phyloP scores from a whole-genome alignment of 2,329 filamentous ascomycete species.

The Sarocladiaceae sp. region DNA sequence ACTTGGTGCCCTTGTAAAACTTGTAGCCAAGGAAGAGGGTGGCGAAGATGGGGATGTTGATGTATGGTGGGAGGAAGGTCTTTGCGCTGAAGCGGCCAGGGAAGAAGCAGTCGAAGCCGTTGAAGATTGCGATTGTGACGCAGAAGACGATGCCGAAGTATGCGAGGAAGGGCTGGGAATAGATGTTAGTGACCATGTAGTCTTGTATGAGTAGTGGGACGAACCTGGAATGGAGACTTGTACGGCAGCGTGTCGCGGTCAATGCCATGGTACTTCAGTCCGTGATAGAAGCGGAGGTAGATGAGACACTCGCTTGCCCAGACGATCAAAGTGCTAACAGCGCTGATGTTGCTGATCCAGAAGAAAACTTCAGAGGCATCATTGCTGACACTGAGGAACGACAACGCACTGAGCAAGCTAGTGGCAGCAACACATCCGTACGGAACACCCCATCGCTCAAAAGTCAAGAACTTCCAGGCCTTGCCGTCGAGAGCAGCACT shows the following conservation, averaged over 20 bases:
- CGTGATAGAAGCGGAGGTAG: constrained; percentile 66
- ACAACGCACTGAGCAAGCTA: constrained; percentile 57
- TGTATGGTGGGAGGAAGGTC: constrained; percentile 63
- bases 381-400: constrained; percentile 57
- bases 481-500: constrained; percentile 37
- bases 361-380: constrained; percentile 56
- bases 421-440: constrained; percentile 24
- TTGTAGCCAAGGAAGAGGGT: constrained; percentile 62
- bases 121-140: constrained; percentile 63
- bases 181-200: background rate
- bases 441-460: constrained; percentile 24
- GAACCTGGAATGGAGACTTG: constrained; percentile 40
- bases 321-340: constrained; percentile 66
- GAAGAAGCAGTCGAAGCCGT: constrained; percentile 70
- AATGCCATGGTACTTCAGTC: constrained; percentile 60
- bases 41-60: constrained; percentile 66
- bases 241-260: constrained; percentile 61
- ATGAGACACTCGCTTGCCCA: constrained; percentile 65
- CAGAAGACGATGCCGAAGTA: constrained; percentile 60
- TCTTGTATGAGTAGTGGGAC: background rate
- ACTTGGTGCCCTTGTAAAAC: constrained; percentile 55
- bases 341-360: constrained; percentile 58
- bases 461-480: constrained; percentile 35
- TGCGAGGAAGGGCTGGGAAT: constrained; percentile 61
- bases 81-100: constrained; percentile 40